Conservation (phyloP, 2,329 filamentous ascomycete genomes). For the Nemania diffusa region DNA sequence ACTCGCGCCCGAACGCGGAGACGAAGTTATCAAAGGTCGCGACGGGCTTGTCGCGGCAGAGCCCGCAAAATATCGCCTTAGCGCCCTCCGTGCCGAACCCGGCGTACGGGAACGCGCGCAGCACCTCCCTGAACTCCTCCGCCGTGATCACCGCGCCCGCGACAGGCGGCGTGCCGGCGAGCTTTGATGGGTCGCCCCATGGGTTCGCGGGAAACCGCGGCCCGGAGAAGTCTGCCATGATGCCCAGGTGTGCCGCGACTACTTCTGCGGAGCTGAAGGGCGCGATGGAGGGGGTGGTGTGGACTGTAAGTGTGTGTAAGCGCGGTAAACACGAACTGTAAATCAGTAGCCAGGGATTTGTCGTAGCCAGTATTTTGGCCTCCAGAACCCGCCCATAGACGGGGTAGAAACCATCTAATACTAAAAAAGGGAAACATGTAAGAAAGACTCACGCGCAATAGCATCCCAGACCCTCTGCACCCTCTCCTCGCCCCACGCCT, state of each 20-base stretch:
- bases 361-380: no score
- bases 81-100: conserved; percentile 22
- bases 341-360: not conserved
- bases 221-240: conserved; percentile 38
- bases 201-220: conserved; percentile 34
- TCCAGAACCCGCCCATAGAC: no score
- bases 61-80: conserved; percentile 37
- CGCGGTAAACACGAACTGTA: no score
- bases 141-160: conserved; percentile 33
- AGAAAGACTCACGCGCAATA: conserved; percentile 27
- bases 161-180: not conserved
- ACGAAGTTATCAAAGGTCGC: conserved; percentile 41
- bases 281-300: conserved; percentile 36
- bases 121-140: conserved; percentile 38
- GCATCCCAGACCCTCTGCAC: conserved; percentile 31
- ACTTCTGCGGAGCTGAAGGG: conserved; percentile 35
- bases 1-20: conserved; percentile 33
- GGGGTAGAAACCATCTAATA: no score
- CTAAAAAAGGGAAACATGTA: no score
- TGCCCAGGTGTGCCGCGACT: conserved; percentile 34
- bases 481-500: conserved; percentile 26
- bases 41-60: conserved; percentile 38
- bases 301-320: conserved; percentile 35
- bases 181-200: conserved; percentile 12
- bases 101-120: conserved; percentile 35